Evolutionary conservation across 805 yeast genomes (phyloP), one percentile per base, ranked within the genome.

Genomic region (Yarrowia sp.): DNA sequence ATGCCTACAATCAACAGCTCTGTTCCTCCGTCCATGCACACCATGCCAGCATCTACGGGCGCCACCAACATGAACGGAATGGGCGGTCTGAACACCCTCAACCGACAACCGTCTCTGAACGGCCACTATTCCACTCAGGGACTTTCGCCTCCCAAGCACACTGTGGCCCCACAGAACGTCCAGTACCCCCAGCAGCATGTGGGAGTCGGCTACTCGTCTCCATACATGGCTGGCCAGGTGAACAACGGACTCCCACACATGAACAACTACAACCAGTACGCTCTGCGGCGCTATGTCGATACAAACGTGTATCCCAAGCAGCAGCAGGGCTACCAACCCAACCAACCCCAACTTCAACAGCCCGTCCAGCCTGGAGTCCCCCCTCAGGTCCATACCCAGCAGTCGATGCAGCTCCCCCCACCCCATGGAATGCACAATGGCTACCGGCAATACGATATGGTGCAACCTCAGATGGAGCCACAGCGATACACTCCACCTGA

Each of bases 171-270:
- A 26, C 69, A 58, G 48, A 36, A 52, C 14, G 56, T 63, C 3
- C 68, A 58, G 9, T 67, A 42, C 69, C 59, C 43, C 52, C 69
- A 43, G 70, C 69, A 41, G 70, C 69, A 41, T 48, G 19, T 38
- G 14, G 42, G 32, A 8, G 52, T 48, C 4, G 58, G 43, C 48
- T 43, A 36, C 48, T 68, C 49, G 42, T 36, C 41, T 26, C 42
- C 26, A 59, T 36, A 45, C 69, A 38, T 65, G 48, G 56, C 67
- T 22, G 56, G 56, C 3, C 36, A 42, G 7, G 67, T 43, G 14
- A 40, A 48, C 41, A 58, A 45, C 42, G 35, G 55, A 5, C 43
- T 46, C 11, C 63, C 69, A 32, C 69, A 36, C 59, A 69, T 41
- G 59, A 64, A 26, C 69, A 58, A 36, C 69, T 61, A 53, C 66